Percentiles rank a stretch among this genome's conserved stretches.
These are phyloP conservation scores for Phytophthora tentaculata DNA, from an alignment of 352 stramenopile species.

Conservation along the genomic window DNA sequence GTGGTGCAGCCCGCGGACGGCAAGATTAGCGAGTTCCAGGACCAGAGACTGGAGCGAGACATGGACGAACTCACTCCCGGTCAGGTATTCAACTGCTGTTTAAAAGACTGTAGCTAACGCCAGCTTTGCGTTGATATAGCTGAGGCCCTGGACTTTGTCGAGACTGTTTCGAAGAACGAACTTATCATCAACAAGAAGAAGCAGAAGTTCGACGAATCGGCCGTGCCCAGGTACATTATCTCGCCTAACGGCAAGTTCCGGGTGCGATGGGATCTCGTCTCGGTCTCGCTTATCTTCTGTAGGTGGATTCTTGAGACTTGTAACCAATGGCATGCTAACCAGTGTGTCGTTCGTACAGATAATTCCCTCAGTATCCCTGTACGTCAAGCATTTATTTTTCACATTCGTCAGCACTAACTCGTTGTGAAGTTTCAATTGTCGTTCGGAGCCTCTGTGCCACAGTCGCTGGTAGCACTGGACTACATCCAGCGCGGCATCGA, in stretches of 20 bases:
- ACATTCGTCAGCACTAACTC: background rate
- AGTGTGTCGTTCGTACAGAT: conserved; percentile 37
- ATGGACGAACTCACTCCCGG: conserved; percentile 86
- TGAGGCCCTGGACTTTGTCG: conserved; percentile 80
- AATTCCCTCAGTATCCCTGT: conserved; percentile 82
- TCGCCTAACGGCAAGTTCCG: conserved; percentile 80
- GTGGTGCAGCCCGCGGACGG: conserved; percentile 33
- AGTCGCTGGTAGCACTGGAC: conserved; percentile 42
- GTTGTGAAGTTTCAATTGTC: conserved; percentile 69
- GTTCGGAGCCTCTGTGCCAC: conserved; percentile 41
- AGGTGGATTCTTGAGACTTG: conserved; percentile 12
- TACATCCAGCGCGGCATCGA: conserved; percentile 66
- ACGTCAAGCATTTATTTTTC: conserved; percentile 21
- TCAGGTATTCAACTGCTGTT: conserved; percentile 20
- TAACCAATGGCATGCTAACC: background rate
- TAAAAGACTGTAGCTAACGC: conserved; percentile 3
- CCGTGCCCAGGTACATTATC: conserved; percentile 78
- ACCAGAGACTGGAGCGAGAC: conserved; percentile 53
- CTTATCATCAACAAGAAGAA: conserved; percentile 90
- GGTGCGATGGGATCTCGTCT: conserved; percentile 78
- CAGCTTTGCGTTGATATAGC: conserved; percentile 32
- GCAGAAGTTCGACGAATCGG: conserved; percentile 83
- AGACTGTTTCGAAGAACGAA: conserved; percentile 75
- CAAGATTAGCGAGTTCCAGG: conserved; percentile 37
- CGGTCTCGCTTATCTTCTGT: conserved; percentile 79